Evolutionary conservation across 768 basidiomycete species (phyloP).

Genomic region (Pleurotus citrinopileatus): DNA sequence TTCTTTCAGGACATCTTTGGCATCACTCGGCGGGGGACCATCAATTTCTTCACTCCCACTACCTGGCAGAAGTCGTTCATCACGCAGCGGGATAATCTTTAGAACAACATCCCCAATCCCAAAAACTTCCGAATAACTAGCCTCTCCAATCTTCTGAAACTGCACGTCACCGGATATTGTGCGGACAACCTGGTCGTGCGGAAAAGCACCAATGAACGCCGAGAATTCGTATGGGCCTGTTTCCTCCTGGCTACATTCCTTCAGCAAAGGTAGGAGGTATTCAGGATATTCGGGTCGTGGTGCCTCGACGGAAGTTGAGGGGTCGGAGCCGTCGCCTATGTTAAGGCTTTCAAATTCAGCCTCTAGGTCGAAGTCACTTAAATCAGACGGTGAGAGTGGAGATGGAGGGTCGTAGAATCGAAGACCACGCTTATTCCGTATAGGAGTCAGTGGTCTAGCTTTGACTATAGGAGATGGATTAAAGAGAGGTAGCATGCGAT

Average conservation of each 20-base stretch:
- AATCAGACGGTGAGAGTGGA: slow-evolving; percentile 55
- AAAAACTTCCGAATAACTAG: slow-evolving; percentile 96
- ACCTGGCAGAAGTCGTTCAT: slow-evolving; percentile 32
- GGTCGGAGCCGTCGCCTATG: slow-evolving; percentile 25
- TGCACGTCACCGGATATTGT: slow-evolving; percentile 18
- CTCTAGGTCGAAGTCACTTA: slow-evolving; percentile 52
- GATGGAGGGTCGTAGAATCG: slow-evolving; percentile 42
- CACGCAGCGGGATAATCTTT: slow-evolving; percentile 79
- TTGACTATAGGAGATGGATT: slow-evolving; percentile 35
- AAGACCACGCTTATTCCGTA: slow-evolving; percentile 42
- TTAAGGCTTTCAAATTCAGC: slow-evolving; percentile 45
- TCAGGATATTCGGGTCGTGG: slow-evolving; percentile 37
- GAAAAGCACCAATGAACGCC: slow-evolving; percentile 79
- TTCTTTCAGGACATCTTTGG: slow-evolving; percentile 77
- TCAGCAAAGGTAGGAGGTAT: slow-evolving; percentile 62
- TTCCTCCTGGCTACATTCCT: slow-evolving; percentile 65
- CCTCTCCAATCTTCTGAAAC: slow-evolving; percentile 92
- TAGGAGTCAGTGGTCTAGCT: slow-evolving; percentile 68
- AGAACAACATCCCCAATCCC: slow-evolving; percentile 87
- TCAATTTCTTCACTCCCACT: slow-evolving; percentile 37
- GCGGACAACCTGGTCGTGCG: slow-evolving; percentile 63
- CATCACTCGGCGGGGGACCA: slow-evolving; percentile 67
- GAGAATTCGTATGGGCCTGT: slow-evolving; percentile 72
- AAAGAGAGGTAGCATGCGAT: neutral
- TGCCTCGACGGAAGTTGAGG: slow-evolving; percentile 18